Evolutionary conservation across 2,329 filamentous ascomycete species (phyloP).

Genomic region (Phyllosticta citriasiana): DNA sequence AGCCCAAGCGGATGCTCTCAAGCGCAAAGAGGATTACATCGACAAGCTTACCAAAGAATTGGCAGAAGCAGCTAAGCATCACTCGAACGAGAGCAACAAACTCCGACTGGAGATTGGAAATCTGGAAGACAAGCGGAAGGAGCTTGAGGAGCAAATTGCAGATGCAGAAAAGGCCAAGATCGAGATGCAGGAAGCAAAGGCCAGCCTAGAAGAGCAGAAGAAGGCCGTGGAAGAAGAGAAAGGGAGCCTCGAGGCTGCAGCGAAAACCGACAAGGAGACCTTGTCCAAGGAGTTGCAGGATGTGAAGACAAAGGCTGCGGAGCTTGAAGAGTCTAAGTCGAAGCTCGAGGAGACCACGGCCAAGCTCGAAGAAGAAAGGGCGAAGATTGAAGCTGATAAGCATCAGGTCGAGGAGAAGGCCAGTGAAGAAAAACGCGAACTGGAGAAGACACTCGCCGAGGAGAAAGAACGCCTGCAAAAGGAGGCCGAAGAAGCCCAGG

Average conservation of each 20-base stretch:
- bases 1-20: slow-evolving; percentile 42
- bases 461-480: slow-evolving; percentile 24
- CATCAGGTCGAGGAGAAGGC: slow-evolving; percentile 30
- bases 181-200: slow-evolving; percentile 23
- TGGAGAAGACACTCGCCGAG: slow-evolving; percentile 31
- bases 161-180: slow-evolving; percentile 35
- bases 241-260: slow-evolving; percentile 33
- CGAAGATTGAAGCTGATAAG: slow-evolving; percentile 23
- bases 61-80: slow-evolving; percentile 39
- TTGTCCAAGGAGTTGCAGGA: slow-evolving; percentile 32
- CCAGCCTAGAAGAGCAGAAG: slow-evolving; percentile 23
- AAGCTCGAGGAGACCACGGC: slow-evolving; percentile 34
- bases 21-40: slow-evolving; percentile 45
- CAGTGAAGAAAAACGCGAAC: slow-evolving; percentile 25
- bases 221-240: slow-evolving; percentile 34
- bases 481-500: slow-evolving; percentile 34
- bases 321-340: slow-evolving; percentile 38
- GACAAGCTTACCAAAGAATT: slow-evolving; percentile 42
- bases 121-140: slow-evolving; percentile 43
- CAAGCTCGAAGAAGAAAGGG: slow-evolving; percentile 22
- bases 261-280: slow-evolving; percentile 23
- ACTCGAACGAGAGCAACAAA: slow-evolving; percentile 40
- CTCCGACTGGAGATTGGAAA: slow-evolving; percentile 42
- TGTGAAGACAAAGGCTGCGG: slow-evolving; percentile 30
- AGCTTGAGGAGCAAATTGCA: slow-evolving; percentile 38